Evolutionary conservation across 768 basidiomycete genomes (phyloP), one percentile per base, ranked within the genome.

Genomic region (Leccinum uliginosum): DNA sequence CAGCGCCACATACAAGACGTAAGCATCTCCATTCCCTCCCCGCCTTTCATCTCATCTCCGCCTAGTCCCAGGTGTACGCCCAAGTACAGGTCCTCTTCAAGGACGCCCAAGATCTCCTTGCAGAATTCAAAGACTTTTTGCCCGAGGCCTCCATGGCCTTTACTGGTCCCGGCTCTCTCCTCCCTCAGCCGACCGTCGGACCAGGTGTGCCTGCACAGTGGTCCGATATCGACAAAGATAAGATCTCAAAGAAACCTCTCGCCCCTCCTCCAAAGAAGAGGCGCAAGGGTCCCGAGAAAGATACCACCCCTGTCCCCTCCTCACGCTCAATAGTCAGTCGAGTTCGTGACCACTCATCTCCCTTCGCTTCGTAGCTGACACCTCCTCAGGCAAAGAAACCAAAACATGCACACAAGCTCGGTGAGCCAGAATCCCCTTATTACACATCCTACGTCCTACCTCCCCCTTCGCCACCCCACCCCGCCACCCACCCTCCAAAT

Each of bases 21-120:
- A 67, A 68, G 88, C 76, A 9, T 24, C 34, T 17, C 44, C n/a
- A 44, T 23, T 12, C 30, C 3, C 11, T 23, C 24, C 40, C 0
- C 14, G 23, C 49, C n/a, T 54, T 34, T 32, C 44, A 6, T 40
- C 27, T 48, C 59, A 58, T 50, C 29, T 43, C 56, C 53, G 24
- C 21, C 12, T 68, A 86, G 81, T 83, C 82, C 46, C 86, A 91
- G 73, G 90, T 92, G 3, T 91, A 86, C 71, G 79, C 82, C 7
- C 91, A 91, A 71, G 91, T 93, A 3, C 85, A 89, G 60, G 75
- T 79, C 65, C 77, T 93, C 48, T 93, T 93, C 76, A 87, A 88
- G 69, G 85, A 89, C 62, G 85, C 88, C 1, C 86, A 83, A 3
- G 91, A 93, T 60, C 76, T 93, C 56, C 72, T 93, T 56, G 80